Evolutionary conservation across 768 basidiomycete genomes (phyloP), one percentile per base, ranked within the genome.

Genomic region (Podaxis rugospora): DNA sequence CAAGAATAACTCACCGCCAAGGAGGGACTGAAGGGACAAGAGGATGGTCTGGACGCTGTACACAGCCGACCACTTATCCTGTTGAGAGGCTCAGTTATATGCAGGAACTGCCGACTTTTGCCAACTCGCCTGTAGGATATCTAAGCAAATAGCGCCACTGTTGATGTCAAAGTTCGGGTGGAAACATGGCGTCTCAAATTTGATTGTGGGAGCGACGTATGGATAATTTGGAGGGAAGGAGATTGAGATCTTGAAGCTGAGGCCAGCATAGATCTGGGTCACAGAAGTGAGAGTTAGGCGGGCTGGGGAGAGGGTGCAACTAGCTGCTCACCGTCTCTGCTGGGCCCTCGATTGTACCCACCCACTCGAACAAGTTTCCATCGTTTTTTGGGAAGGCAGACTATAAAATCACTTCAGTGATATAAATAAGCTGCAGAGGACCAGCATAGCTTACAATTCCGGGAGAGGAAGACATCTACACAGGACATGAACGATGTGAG

Each of bases 41-140:
- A 96, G 81, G 44, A 96, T 90, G 0, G 92, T 94, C 65, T 93
- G 91, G 37, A 95, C 93, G 62, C 90, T 92, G 72, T 95, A 93
- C 1, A 95, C 89, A 5, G 94, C 93, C 2, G 91, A 92, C 94
- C 93, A 95, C 69, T 94, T 92, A 73, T 94, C 92, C 90, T 93
- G 63, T n/a, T 44, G 35, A 50, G 44, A 51, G 52, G 37, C 39
- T 61, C 23, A 13, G 21, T 44, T 16, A 52, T 28, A 25, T 23
- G 39, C 40, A 35, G 52, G 32, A 14, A 23, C 10, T 32, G 5
- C 21, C 27, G 16, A 3, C 39, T 46, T 39, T 37, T 28, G 13
- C 11, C 11, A 59, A 70, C 76, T 14, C 61, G 85, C 91, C 81
- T 95, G 91, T 50, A 95, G 75, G 67, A 96, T 95, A 70, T 95